These are phyloP conservation scores for Saturnispora quitensis DNA, from an alignment of 805 yeast genomes.

Conservation along the genomic window DNA sequence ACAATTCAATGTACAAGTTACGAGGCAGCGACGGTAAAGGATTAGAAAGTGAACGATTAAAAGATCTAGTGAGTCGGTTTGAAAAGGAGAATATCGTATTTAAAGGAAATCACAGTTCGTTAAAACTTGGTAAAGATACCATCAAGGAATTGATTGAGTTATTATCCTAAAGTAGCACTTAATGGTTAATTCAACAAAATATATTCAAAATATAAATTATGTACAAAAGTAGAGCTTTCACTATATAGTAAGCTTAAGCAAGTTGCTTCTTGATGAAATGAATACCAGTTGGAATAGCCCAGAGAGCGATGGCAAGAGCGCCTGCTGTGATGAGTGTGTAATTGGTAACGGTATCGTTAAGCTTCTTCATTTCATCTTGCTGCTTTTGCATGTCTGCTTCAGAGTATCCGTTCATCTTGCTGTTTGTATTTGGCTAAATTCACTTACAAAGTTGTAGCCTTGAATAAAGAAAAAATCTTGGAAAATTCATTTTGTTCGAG, in stretches of 20 bases:
- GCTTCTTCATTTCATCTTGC: slow-evolving; percentile 54
- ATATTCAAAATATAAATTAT: background rate
- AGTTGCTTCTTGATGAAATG: slow-evolving; percentile 39
- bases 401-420: slow-evolving; percentile 23
- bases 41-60: slow-evolving; percentile 9
- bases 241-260: background rate
- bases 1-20: slow-evolving; percentile 13
- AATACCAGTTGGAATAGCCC: slow-evolving; percentile 45
- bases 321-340: slow-evolving; percentile 54
- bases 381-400: slow-evolving; percentile 36
- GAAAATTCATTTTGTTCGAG: background rate
- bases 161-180: background rate
- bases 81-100: background rate
- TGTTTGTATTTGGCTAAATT: background rate
- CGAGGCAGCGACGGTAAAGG: slow-evolving; percentile 1
- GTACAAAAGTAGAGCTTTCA: background rate
- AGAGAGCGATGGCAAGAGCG: slow-evolving; percentile 54
- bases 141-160: background rate
- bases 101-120: background rate
- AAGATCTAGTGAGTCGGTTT: background rate
- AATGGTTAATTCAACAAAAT: background rate
- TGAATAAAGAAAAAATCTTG: background rate
- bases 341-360: slow-evolving; percentile 54
- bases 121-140: background rate
- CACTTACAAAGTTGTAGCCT: background rate